These are phyloP conservation scores for Penicillium sp. DNA, from an alignment of 2,329 filamentous ascomycete species.

Conservation along the genomic window DNA sequence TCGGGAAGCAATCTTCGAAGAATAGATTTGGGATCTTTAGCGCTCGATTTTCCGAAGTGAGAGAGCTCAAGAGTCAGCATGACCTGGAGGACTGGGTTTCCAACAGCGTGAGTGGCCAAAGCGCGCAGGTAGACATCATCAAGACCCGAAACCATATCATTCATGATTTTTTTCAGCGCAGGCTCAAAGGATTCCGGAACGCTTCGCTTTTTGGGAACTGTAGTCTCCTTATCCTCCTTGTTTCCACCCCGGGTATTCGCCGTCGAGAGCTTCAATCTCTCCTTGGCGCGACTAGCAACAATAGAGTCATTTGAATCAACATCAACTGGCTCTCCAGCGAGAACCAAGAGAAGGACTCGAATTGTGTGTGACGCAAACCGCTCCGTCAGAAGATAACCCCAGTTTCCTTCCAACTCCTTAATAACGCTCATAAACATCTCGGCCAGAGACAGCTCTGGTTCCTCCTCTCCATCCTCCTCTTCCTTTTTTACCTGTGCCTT, in stretches of 20 bases:
- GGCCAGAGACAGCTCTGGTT: conserved; percentile 69
- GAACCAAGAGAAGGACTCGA: conserved; percentile 77
- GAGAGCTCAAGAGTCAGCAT: conserved; percentile 83
- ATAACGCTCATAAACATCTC: conserved; percentile 78
- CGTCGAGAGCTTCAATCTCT: conserved; percentile 66
- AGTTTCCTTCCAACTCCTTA: conserved; percentile 81
- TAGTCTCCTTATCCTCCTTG: conserved; percentile 22
- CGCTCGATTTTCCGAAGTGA: conserved; percentile 66
- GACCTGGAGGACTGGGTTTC: conserved; percentile 90
- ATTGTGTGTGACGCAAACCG: conserved; percentile 87
- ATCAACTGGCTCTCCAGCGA: conserved; percentile 79
- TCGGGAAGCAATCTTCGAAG: conserved; percentile 77
- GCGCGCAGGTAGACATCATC: conserved; percentile 79
- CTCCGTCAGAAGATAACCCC: conserved; percentile 83
- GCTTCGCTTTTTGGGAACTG: conserved; percentile 45
- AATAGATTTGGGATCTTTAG: conserved; percentile 65
- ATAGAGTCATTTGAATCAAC: conserved; percentile 67
- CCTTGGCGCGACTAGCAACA: conserved; percentile 91
- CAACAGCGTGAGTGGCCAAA: conserved; percentile 82
- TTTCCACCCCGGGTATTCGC: conserved; percentile 51
- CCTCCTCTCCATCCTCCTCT: conserved; percentile 43
- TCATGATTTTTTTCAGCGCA: conserved; percentile 79
- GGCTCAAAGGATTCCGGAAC: conserved; percentile 78
- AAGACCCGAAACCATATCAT: conserved; percentile 70
- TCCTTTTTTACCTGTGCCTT: conserved; percentile 46